Base-by-base conservation (phyloP, 108 stramenopile species). In the Skeletonema grethae region DNA sequence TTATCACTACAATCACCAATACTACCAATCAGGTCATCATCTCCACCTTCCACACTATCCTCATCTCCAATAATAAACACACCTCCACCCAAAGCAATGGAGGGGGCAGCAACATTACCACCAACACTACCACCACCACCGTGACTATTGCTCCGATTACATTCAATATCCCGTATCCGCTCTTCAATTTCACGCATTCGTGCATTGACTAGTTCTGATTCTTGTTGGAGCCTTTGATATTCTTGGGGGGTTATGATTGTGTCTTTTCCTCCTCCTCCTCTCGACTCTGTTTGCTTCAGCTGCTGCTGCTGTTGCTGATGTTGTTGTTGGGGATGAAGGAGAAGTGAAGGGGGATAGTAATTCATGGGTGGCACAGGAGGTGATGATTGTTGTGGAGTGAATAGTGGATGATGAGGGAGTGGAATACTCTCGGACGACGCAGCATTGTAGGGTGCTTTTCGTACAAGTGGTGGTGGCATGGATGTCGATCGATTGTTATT, bases 111-210 rank as follows among this genome's bases (percentile, higher is more conserved):
- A 43, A 15, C 41, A 43, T 15, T 7, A 53, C 32, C 32, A 4
- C 31, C 31, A 4, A 2, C 31, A 50, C 4, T 0, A 22, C 48
- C 22, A 5, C 50, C 20, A 53, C 50, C 22, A 20, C 18, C 9
- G 9, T 20, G 18, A 53, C 20, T 9, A 53, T 6, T 20, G 22
- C 50, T 53, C 50, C 22, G 18, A 22, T 53, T 22, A 5, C 7
- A 24, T n/a, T 53, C 50, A 22, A 53, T 53, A 53, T 53, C 22
- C 3, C 22, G 50, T 22, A 53, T 53, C 6, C 50, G 4, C n/a
- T 22, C 20, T 24, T 53, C 20, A 53, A 53, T 53, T n/a, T 53
- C 50, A 53, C 50, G 50, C 50, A 53, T 53, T 2, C 50, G 50
- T 22, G 50, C 22, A 9, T 0, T 22, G 4, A 53, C 22, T 8